phyloP scores from a whole-genome alignment of 495 filamentous ascomycete genomes.

The Echria macrotheca region DNA sequence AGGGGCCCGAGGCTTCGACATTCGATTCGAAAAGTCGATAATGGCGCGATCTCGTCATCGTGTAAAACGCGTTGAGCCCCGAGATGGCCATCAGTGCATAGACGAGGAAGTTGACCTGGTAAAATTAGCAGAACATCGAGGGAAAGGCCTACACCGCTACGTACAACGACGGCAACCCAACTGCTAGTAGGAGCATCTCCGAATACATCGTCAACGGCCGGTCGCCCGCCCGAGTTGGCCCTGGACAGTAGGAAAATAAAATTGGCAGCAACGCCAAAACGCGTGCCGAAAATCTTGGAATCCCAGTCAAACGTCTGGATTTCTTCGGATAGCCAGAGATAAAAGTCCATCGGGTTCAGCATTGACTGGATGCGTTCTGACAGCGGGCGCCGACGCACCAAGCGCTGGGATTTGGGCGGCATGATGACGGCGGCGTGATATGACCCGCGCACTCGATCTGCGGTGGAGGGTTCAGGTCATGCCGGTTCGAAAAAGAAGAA shows the following conservation, averaged over 20 bases:
- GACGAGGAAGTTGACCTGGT: slow-evolving; percentile 62
- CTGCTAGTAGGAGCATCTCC: slow-evolving; percentile 57
- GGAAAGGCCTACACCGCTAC: slow-evolving; percentile 29
- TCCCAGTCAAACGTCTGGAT: slow-evolving; percentile 86
- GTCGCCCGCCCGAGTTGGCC: slow-evolving; percentile 57
- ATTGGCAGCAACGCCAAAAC: slow-evolving; percentile 71
- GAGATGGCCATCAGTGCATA: slow-evolving; percentile 62
- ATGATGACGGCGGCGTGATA: slow-evolving; percentile 16
- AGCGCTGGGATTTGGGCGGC: slow-evolving; percentile 41
- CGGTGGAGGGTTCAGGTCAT: background rate
- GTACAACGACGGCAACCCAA: slow-evolving; percentile 73
- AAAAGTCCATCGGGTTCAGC: slow-evolving; percentile 81
- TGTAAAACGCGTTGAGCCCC: slow-evolving; percentile 69
- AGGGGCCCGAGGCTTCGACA: slow-evolving; percentile 60
- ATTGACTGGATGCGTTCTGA: slow-evolving; percentile 67
- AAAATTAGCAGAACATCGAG: slow-evolving; percentile 1
- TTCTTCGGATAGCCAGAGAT: slow-evolving; percentile 85
- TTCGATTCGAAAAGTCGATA: slow-evolving; percentile 90
- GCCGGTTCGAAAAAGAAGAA: background rate
- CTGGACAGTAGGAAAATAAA: slow-evolving; percentile 74
- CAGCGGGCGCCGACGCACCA: slow-evolving; percentile 75
- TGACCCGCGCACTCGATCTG: background rate
- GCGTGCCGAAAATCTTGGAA: slow-evolving; percentile 66
- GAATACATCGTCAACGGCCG: slow-evolving; percentile 74
- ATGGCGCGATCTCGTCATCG: slow-evolving; percentile 72